Conservation (phyloP, 2,329 filamentous ascomycete genomes). For the Capronia coronata region DNA sequence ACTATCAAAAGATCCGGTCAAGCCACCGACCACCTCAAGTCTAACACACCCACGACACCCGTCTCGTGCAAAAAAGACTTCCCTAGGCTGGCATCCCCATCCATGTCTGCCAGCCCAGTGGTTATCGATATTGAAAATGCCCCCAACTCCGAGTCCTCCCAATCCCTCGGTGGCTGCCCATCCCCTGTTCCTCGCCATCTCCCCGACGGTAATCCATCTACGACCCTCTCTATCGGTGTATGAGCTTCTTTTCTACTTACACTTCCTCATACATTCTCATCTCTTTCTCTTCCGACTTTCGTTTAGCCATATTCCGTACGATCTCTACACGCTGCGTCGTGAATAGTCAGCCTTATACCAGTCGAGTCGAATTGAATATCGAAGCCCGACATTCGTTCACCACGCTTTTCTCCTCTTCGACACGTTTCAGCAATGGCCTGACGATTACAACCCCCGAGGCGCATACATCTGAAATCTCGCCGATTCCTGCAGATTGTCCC, state of each 20-base stretch:
- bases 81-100: background rate
- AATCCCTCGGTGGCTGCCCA: background rate
- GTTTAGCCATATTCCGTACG: too few species aligned
- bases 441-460: conserved; percentile 6
- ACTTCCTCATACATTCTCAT: background rate
- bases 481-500: conserved; percentile 1
- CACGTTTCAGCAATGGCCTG: background rate
- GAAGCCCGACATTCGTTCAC: background rate
- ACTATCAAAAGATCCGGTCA: background rate
- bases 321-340: background rate
- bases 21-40: background rate
- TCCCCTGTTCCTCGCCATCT: conserved; percentile 1
- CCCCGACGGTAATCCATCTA: background rate
- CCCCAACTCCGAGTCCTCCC: too few species aligned
- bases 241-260: background rate
- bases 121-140: too few species aligned
- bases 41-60: background rate
- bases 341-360: background rate
- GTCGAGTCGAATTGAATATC: background rate
- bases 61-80: background rate
- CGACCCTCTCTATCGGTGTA: too few species aligned
- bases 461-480: conserved; percentile 3
- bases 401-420: conserved; percentile 3
- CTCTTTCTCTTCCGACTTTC: background rate
- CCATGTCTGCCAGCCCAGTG: background rate